Base-by-base conservation (phyloP, 2,329 filamentous ascomycete genomes). In the Claviceps capensis region DNA sequence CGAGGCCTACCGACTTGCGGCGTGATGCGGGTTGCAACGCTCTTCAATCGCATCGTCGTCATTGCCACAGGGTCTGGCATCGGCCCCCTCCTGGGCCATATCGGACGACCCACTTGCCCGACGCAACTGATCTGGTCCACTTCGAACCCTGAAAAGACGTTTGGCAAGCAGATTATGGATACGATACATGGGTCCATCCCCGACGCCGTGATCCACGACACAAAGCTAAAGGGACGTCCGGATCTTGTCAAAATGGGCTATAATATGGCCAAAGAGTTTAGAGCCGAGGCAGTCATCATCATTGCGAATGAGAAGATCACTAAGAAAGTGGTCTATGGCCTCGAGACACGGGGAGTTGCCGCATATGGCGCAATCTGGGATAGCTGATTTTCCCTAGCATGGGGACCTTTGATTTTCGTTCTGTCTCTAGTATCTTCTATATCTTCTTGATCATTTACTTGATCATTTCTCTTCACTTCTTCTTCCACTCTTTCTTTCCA, bases 281-380 rank as follows among this genome's bases (percentile, higher is more conserved):
- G 70, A 8, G 68, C 82, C 1, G 84, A 88, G 70, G 85, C 83
- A 2, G 82, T 88, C 40, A 82, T 87, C 61, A 76, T 88, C 54
- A 83, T 89, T 59, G 81, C 81, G 52, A 89, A 88, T 62, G 78
- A 82, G 53, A 74, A 67, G 52, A 74, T 87, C 37, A 88, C 84
- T 17, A 75, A 74, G 60, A 79, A 78, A 67, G 73, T 88, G 1
- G 83, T 88, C 0, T 85, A 82, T 62, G 81, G 76, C 8, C 67
- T 89, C 49, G 83, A 88, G 67, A 74, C 72, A 40, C 72, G 81
- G 52, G 82, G 83, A 0, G 66, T 88, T 7, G 74, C 79, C 2
- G 83, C 83, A 8, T 88, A 77, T 66, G 86, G 85, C 6, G 82
- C 85, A 8, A 86, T 89, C 59, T 89, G 83, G 69, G 86, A 89